Conservation (phyloP, 2,329 filamentous ascomycete species). For the Curvularia lunata region DNA sequence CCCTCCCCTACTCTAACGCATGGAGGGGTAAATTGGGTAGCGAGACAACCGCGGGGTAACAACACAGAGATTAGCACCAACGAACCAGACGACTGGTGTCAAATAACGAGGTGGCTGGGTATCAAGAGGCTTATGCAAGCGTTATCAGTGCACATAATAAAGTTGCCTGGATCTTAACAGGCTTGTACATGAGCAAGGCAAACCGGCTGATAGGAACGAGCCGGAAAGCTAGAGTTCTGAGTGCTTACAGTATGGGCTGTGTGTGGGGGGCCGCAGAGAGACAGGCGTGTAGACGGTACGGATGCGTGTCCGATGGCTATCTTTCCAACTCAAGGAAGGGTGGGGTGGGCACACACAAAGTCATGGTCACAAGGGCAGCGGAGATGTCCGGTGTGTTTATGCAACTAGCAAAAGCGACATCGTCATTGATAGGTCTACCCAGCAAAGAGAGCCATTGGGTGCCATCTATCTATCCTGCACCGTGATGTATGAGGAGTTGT, state of each 20-base stretch:
- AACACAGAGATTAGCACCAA: not conserved
- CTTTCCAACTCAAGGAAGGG: conserved; percentile 8
- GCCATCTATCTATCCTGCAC: conserved; percentile 6
- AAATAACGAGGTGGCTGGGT: conserved; percentile 17
- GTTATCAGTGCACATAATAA: conserved; percentile 28
- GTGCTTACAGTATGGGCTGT: conserved; percentile 8
- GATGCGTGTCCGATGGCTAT: conserved; percentile 18
- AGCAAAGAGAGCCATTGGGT: not conserved
- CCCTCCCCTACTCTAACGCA: not conserved
- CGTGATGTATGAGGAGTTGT: not conserved
- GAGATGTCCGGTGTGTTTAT: conserved; percentile 13
- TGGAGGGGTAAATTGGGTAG: conserved; percentile 21
- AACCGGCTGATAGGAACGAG: conserved; percentile 15
- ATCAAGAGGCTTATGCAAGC: conserved; percentile 26
- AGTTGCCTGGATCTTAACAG: not conserved
- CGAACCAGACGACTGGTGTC: conserved; percentile 17
- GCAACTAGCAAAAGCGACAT: conserved; percentile 15
- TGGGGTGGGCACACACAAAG: not conserved
- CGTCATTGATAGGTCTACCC: conserved; percentile 16
- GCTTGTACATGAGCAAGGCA: not conserved
- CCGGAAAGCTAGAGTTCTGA: conserved; percentile 2
- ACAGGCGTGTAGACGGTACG: conserved; percentile 2
- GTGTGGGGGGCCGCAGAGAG: not conserved
- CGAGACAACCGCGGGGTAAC: conserved; percentile 21
- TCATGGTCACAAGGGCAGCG: conserved; percentile 16